Evolutionary conservation across 2,329 filamentous ascomycete genomes (phyloP).

Genomic region (Emmonsiellopsis sp.): DNA sequence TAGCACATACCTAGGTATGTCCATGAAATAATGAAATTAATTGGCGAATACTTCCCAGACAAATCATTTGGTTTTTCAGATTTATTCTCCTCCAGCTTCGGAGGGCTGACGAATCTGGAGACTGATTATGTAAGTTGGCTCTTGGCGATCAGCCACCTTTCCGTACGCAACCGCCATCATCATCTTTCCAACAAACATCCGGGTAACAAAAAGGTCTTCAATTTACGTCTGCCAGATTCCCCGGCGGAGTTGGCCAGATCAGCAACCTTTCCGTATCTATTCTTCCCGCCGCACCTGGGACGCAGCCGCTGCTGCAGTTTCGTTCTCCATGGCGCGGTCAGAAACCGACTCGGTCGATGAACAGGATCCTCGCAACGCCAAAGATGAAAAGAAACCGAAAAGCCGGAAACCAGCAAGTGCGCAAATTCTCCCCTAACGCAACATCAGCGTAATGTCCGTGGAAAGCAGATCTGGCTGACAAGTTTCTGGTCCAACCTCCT

Average conservation of each 20-base stretch:
- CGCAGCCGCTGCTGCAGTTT: neutral
- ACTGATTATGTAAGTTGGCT: no score
- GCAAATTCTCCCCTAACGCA: conserved; percentile 20
- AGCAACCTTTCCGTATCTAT: neutral
- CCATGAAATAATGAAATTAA: neutral
- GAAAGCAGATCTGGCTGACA: conserved; percentile 1
- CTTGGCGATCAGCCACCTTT: neutral
- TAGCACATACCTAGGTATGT: no score
- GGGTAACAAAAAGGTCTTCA: neutral
- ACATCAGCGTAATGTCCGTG: conserved; percentile 6
- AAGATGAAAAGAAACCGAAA: conserved; percentile 69
- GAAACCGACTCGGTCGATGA: conserved; percentile 34
- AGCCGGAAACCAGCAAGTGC: conserved; percentile 83
- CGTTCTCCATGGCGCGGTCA: neutral
- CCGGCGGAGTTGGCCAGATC: neutral
- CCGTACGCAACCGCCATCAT: neutral
- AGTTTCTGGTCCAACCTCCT: neutral
- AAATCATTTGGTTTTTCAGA: no score
- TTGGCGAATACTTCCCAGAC: neutral
- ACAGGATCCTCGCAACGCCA: conserved; percentile 31
- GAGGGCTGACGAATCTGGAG: neutral
- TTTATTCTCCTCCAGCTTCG: neutral
- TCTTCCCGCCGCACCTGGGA: neutral
- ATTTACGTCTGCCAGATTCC: neutral
- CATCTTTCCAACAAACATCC: neutral